phyloP scores from a whole-genome alignment of 169 alveolate species.

The Cryptosporidium sp. region DNA sequence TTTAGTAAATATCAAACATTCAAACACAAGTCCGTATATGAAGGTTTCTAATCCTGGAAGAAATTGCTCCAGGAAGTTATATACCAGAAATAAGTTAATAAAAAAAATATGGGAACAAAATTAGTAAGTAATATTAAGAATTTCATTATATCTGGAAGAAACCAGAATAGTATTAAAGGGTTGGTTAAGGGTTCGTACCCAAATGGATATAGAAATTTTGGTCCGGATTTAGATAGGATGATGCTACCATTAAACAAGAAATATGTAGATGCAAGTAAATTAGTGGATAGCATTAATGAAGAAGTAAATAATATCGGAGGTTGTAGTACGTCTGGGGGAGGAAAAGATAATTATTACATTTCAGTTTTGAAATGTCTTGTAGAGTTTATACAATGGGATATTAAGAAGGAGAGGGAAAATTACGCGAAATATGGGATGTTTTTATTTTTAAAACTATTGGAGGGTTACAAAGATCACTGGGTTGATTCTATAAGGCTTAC shows the following conservation, averaged over 20 bases:
- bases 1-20: too few relatives aligned
- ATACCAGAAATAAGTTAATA: neutral
- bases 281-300: slow-evolving; percentile 43
- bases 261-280: slow-evolving; percentile 65
- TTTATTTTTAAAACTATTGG: slow-evolving; percentile 43
- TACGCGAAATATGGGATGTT: slow-evolving; percentile 61
- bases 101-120: slow-evolving; percentile 37
- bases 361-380: slow-evolving; percentile 25
- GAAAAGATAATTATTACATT: slow-evolving; percentile 29
- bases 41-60: neutral
- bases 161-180: slow-evolving; percentile 7
- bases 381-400: slow-evolving; percentile 65
- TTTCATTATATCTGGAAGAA: slow-evolving; percentile 38
- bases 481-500: slow-evolving; percentile 6
- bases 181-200: slow-evolving; percentile 50
- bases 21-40: neutral
- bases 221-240: slow-evolving; percentile 66
- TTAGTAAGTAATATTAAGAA: slow-evolving; percentile 40
- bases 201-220: slow-evolving; percentile 69
- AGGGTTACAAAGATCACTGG: slow-evolving; percentile 28
- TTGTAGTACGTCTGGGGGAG: neutral
- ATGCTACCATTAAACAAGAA: slow-evolving; percentile 70
- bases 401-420: slow-evolving; percentile 66
- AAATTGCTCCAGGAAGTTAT: neutral
- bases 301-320: neutral